A percentile compares a stretch with the other conserved stretches of the same genome.
Evolutionary conservation across 805 yeast species (phyloP).

Genomic region (Candida insectorum): DNA sequence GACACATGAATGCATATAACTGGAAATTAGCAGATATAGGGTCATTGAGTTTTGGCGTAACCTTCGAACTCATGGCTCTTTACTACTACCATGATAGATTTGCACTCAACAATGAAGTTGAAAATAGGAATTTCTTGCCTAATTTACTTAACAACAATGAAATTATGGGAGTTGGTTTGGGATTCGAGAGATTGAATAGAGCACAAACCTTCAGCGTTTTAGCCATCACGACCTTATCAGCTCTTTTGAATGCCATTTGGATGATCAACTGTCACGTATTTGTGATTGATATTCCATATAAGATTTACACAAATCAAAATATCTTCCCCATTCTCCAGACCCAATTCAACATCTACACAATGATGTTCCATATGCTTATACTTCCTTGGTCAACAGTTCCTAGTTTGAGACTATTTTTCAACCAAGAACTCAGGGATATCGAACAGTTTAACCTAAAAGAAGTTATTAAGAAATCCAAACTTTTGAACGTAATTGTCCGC

Average conservation of each 20-base stretch:
- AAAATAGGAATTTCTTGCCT: constrained; percentile 1
- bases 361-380: constrained; percentile 2
- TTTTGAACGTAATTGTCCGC: too few species aligned
- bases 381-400: constrained; percentile 9
- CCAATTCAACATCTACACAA: constrained; percentile 1
- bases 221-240: background rate
- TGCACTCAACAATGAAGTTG: background rate
- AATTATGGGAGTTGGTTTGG: background rate
- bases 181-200: background rate
- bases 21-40: constrained; percentile 12
- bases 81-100: constrained; percentile 7
- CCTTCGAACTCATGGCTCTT: constrained; percentile 7
- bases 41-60: constrained; percentile 9
- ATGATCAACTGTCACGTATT: constrained; percentile 16
- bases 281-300: constrained; percentile 20
- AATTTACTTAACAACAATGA: constrained; percentile 1
- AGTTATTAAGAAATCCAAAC: background rate
- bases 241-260: constrained; percentile 14
- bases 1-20: constrained; percentile 1
- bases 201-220: background rate
- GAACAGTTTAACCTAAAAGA: constrained; percentile 5
- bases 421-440: constrained; percentile 1
- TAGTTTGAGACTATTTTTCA: background rate
- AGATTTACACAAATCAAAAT: constrained; percentile 3
- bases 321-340: background rate